Conservation (phyloP, 2,329 filamentous ascomycete species). For the Metarhizium humberi region DNA sequence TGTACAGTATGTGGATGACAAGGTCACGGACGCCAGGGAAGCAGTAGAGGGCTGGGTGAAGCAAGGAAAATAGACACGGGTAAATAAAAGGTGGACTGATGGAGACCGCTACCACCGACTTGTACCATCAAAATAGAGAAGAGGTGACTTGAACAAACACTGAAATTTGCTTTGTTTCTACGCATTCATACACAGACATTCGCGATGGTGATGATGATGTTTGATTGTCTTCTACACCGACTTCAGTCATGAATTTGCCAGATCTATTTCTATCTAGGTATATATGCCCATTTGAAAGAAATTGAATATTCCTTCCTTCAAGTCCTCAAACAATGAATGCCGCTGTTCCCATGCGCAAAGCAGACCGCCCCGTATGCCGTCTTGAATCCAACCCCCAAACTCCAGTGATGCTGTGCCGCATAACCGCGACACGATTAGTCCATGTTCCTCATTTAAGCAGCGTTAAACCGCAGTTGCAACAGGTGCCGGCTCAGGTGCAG, state of each 20-base stretch:
- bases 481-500: constrained; percentile 14
- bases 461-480: constrained; percentile 11
- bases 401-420: neutral
- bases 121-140: constrained; percentile 28
- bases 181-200: neutral
- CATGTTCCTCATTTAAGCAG: neutral
- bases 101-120: constrained; percentile 8
- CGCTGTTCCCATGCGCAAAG: neutral
- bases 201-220: neutral
- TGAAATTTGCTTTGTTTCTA: neutral
- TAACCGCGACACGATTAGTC: constrained; percentile 8
- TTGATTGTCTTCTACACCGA: no score
- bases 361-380: neutral
- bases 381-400: neutral
- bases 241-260: no score
- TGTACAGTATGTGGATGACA: constrained; percentile 66
- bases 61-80: constrained; percentile 61
- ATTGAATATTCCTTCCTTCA: neutral
- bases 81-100: neutral
- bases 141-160: neutral
- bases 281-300: no score
- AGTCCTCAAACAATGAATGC: neutral
- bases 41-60: constrained; percentile 81
- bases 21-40: constrained; percentile 67
- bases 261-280: no score